Evolutionary conservation across 2,329 filamentous ascomycete species (phyloP), one percentile per base, ranked within the genome.

Genomic region (Tolypocladium capitatum): DNA sequence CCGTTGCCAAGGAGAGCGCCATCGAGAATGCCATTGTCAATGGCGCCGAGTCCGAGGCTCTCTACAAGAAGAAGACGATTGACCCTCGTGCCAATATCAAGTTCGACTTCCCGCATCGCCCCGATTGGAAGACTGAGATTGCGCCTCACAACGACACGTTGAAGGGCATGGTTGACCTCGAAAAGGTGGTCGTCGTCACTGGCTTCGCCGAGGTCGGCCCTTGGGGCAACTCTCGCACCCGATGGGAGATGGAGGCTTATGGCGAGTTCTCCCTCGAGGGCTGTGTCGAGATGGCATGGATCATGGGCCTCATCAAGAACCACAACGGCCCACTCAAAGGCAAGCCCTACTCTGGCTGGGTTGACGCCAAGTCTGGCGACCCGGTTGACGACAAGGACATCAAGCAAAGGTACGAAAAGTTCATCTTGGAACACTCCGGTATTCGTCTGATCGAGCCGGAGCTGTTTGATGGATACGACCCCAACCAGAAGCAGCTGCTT

Each of bases 301-400:
- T 98, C 67, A 98, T 97, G 91, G 92, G 92, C 62, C 81, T 97
- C 51, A 97, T 98, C 73, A 96, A 91, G 76, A 94, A 98, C 68
- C 87, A 95, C 74, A 97, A 97, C 58, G 92, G 92, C 18, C 83
- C 84, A 31, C 80, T 98, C 65, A 98, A 98, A 74, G 92, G 92
- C 64, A 85, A 94, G 72, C 85, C 85, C 54, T 97, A 98, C 71
- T 88, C 91, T 56, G 92, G 92, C 57, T 98, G 87, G 89, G 87
- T 98, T 50, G 92, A 98, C 61, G 76, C 81, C 63, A 97, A 97
- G 78, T 83, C 87, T 47, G 87, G 87, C 40, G 91, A 97, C 50
- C 92, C 92, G 8, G 89, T 98, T 28, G 91, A 97, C 51, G 92
- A 98, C 71, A 96, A 96, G 73, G 92, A 98, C 60, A 78, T 98